Evolutionary conservation across 208 protist genomes (phyloP).

Genomic region (Strigomonas culicis): DNA sequence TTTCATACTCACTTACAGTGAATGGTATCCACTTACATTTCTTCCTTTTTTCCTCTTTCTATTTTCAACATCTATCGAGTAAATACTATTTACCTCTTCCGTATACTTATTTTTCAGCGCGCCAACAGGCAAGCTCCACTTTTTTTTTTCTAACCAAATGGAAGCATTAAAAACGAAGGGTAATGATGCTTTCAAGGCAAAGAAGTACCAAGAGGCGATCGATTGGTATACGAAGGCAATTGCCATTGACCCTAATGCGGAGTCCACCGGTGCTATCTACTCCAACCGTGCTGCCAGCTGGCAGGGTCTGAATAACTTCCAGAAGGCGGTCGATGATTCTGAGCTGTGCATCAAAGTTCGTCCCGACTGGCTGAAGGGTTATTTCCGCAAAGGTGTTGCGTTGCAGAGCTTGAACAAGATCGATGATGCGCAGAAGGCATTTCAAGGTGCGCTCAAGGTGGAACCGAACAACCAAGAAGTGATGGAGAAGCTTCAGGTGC

Average conservation of each 20-base stretch:
- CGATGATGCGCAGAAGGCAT: slow-evolving; percentile 82
- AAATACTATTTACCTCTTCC: too few species aligned
- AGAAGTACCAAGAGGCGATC: slow-evolving; percentile 86
- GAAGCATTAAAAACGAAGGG: slow-evolving; percentile 88
- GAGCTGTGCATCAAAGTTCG: slow-evolving; percentile 82
- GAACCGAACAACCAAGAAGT: slow-evolving; percentile 82
- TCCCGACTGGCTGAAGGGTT: slow-evolving; percentile 89
- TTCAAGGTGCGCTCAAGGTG: slow-evolving; percentile 68
- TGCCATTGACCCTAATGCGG: slow-evolving; percentile 60
- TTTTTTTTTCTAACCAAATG: slow-evolving; percentile 38
- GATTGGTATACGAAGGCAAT: slow-evolving; percentile 92
- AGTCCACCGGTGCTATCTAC: slow-evolving; percentile 79
- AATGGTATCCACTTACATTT: too few species aligned
- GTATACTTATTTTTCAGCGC: background rate
- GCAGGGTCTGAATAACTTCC: slow-evolving; percentile 67
- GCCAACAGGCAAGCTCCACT: background rate
- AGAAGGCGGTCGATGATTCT: slow-evolving; percentile 73
- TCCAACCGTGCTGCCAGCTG: slow-evolving; percentile 89
- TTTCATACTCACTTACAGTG: background rate
- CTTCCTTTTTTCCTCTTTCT: too few species aligned
- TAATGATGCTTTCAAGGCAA: slow-evolving; percentile 89
- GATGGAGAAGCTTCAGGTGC: slow-evolving; percentile 54
- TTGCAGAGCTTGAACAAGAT: slow-evolving; percentile 62
- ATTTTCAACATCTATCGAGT: too few species aligned
- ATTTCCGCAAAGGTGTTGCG: slow-evolving; percentile 85